These are phyloP conservation scores for Hemileia vastatrix DNA, from an alignment of 1,284 basidiomycete species.

Conservation along the genomic window DNA sequence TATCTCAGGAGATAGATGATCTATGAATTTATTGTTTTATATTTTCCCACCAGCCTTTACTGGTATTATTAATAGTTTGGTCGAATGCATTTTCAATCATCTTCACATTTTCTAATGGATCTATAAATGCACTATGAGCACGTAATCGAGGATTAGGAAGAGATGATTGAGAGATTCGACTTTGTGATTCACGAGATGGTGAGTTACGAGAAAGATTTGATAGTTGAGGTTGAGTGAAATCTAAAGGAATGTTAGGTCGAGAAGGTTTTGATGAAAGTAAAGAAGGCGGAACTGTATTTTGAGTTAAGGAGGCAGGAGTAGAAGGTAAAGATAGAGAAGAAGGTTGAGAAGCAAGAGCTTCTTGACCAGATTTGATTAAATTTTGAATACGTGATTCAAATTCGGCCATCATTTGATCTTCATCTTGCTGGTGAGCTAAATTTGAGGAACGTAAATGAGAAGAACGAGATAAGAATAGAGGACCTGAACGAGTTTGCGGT, in stretches of 20 bases:
- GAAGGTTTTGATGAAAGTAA: no score
- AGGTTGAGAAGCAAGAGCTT: constrained; percentile 9
- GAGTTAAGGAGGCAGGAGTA: no score
- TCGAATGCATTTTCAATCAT: not conserved
- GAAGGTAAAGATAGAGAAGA: no score
- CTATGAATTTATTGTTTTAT: no score
- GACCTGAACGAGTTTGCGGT: not conserved
- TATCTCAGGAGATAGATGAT: no score
- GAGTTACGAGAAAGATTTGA: not conserved
- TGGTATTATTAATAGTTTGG: not conserved
- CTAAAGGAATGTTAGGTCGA: not conserved
- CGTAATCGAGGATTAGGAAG: no score
- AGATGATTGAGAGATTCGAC: not conserved
- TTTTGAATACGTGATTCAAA: constrained; percentile 11
- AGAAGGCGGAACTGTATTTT: no score
- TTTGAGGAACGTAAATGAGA: not conserved
- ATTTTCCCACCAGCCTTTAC: constrained; percentile 1
- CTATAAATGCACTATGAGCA: no score
- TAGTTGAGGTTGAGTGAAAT: not conserved
- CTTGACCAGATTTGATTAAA: constrained; percentile 10
- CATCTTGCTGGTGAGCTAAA: not conserved
- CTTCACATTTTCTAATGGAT: not conserved
- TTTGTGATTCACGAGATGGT: not conserved
- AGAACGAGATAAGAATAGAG: not conserved
- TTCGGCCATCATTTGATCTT: constrained; percentile 4